These are phyloP conservation scores for Yamadazyma takamatsuzukensis DNA, from an alignment of 805 yeast species.

Conservation along the genomic window DNA sequence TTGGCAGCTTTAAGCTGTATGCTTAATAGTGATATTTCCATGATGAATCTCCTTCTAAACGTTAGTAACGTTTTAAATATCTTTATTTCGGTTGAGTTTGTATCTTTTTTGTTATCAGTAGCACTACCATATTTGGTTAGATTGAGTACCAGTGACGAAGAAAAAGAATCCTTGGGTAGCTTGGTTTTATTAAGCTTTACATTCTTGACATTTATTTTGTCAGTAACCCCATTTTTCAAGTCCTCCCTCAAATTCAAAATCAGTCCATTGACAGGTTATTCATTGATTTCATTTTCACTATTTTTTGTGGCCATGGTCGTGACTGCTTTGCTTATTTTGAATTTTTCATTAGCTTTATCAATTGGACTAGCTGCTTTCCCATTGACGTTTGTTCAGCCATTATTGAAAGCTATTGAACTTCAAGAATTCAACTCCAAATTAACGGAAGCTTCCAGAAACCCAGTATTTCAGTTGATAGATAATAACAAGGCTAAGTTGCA, in stretches of 20 bases:
- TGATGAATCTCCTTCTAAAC: constrained; percentile 16
- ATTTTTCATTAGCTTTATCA: constrained; percentile 75
- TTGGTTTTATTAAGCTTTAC: constrained; percentile 17
- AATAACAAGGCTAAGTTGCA: constrained; percentile 15
- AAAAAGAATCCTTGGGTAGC: constrained; percentile 13
- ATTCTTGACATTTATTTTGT: constrained; percentile 9
- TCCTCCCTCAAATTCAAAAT: constrained; percentile 10
- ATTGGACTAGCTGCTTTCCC: constrained; percentile 76
- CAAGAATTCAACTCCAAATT: constrained; percentile 4
- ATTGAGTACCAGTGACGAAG: constrained; percentile 6
- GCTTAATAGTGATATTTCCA: constrained; percentile 39
- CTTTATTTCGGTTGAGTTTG: constrained; percentile 26
- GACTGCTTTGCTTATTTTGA: constrained; percentile 72
- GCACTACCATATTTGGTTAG: constrained; percentile 22
- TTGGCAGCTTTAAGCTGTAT: constrained; percentile 60
- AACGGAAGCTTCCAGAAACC: constrained; percentile 4
- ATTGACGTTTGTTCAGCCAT: constrained; percentile 54
- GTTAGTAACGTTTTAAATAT: constrained; percentile 22
- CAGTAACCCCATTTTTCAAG: constrained; percentile 14
- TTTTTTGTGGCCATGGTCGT: constrained; percentile 60
- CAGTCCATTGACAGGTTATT: constrained; percentile 20
- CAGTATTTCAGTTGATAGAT: constrained; percentile 8
- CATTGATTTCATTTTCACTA: constrained; percentile 46
- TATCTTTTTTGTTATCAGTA: constrained; percentile 20
- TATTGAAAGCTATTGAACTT: constrained; percentile 14